Conservation (phyloP, 768 basidiomycete genomes). For the Suillus alpinus region DNA sequence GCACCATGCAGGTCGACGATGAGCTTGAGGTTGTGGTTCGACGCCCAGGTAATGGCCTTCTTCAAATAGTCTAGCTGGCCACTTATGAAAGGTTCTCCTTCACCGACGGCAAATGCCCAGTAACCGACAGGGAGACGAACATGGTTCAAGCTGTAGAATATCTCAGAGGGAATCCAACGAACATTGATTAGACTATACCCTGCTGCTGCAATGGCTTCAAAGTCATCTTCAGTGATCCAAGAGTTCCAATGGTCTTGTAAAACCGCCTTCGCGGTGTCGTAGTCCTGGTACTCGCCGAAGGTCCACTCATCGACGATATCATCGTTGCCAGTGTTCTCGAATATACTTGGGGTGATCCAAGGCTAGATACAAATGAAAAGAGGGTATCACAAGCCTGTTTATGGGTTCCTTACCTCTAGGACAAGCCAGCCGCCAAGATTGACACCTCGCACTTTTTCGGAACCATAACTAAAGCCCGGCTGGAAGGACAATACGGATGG, state of each 20-base stretch:
- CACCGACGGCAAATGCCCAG: slow-evolving; percentile 41
- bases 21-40: slow-evolving; percentile 42
- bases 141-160: slow-evolving; percentile 52
- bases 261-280: slow-evolving; percentile 43
- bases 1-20: slow-evolving; percentile 55
- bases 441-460: slow-evolving; percentile 29
- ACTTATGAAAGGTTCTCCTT: slow-evolving; percentile 39
- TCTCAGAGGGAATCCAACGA: slow-evolving; percentile 7
- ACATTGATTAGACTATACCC: not conserved
- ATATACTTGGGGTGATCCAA: slow-evolving; percentile 78
- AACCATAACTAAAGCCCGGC: slow-evolving; percentile 27
- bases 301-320: slow-evolving; percentile 42
- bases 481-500: slow-evolving; percentile 8
- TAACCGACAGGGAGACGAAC: slow-evolving; percentile 64
- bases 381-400: slow-evolving; percentile 24
- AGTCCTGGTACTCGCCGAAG: slow-evolving; percentile 51
- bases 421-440: slow-evolving; percentile 36
- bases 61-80: slow-evolving; percentile 46
- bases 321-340: slow-evolving; percentile 58
- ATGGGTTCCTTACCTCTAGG: slow-evolving; percentile 15
- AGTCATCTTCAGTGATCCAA: slow-evolving; percentile 66
- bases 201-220: slow-evolving; percentile 49
- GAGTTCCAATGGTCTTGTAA: slow-evolving; percentile 74
- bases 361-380: slow-evolving; percentile 36
- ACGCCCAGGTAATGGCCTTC: slow-evolving; percentile 42